Evolutionary conservation across 2,329 filamentous ascomycete species (phyloP).

Genomic region (Tolypocladium tundrense): DNA sequence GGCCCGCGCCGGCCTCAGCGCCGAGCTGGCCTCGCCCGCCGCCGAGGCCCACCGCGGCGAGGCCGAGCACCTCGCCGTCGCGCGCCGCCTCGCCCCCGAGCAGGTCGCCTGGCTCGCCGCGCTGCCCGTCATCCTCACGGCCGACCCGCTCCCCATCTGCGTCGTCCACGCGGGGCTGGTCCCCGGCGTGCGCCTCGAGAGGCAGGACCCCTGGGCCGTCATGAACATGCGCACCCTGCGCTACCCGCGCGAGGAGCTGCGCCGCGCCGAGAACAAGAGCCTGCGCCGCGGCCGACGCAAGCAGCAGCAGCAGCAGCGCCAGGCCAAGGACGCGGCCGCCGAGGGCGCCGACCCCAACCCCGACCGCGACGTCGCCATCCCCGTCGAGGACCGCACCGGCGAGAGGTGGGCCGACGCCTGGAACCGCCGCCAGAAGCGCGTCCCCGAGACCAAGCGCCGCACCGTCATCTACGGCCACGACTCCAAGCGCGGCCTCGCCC

Average conservation of each 20-base stretch:
- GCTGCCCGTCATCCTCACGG: slow-evolving; percentile 68
- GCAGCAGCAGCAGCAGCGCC: too few relatives aligned
- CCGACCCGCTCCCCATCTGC: slow-evolving; percentile 54
- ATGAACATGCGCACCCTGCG: slow-evolving; percentile 90
- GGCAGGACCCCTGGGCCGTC: slow-evolving; percentile 66
- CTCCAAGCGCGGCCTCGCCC: slow-evolving; percentile 54
- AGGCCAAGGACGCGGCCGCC: slow-evolving; percentile 2
- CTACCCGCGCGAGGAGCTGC: slow-evolving; percentile 31
- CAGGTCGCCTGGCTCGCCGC: slow-evolving; percentile 60
- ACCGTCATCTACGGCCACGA: slow-evolving; percentile 88
- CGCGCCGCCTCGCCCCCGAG: slow-evolving; percentile 39
- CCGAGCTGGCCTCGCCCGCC: slow-evolving; percentile 14
- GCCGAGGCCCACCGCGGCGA: slow-evolving; percentile 22
- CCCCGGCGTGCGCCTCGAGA: slow-evolving; percentile 58
- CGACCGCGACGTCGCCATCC: slow-evolving; percentile 23
- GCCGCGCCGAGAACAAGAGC: slow-evolving; percentile 20
- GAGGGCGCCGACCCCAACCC: slow-evolving; percentile 14
- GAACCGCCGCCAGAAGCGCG: slow-evolving; percentile 38
- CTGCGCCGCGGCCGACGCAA: not conserved
- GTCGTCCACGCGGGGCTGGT: slow-evolving; percentile 82
- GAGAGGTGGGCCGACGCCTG: slow-evolving; percentile 58
- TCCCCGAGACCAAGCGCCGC: slow-evolving; percentile 26
- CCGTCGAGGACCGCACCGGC: slow-evolving; percentile 37
- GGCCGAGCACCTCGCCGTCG: slow-evolving; percentile 38
- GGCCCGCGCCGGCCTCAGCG: slow-evolving; percentile 13